Evolutionary conservation across 148 eudicot genomes (phyloP), one percentile per base, ranked within the genome.

Genomic region (Rhododendron vialii): DNA sequence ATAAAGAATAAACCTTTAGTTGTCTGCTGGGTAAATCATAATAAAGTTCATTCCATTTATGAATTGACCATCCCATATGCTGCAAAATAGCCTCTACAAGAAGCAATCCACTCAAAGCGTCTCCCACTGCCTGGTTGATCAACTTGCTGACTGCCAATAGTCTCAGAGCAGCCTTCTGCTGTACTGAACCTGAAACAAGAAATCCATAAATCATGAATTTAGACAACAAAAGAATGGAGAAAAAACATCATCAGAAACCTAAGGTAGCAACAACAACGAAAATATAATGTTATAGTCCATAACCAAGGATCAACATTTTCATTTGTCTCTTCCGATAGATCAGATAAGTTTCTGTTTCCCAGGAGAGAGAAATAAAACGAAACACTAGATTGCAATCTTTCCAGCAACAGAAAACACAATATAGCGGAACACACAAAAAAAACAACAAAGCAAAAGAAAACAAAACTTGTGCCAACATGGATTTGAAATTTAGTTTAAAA

Each of bases 121-220:
- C 99, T 73, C 99, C 99, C 87, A 97, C 96, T 24, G 99, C 99
- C 84, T 95, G 99, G 89, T 97, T 97, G 86, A 97, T 94, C 88
- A 97, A 85, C 87, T 92, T 91, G 88, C 96, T 94, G 76, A 93
- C 95, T 20, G 98, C 98, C 91, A 94, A 87, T 84, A 97, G 90
- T 91, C 99, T 92, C 88, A 85, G 85, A 78, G 92, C 94, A 86
- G 98, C 98, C 92, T 93, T 93, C 3, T 93, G 93, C 90, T 91
- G 89, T 85, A 92, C 95, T n/a, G 94, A 93, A 84, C 89, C 95
- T 97, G 89, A 78, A 90, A 93, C 82, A 88, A 84, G 67, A 71
- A 87, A 45, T 75, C 75, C 73, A 71, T 38, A 80, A 79, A 28
- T 35, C 57, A 74, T 5, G 18, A 24, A 55, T 12, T 89, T 51